phyloP scores from a whole-genome alignment of 805 yeast genomes.

The Wickerhamiella slavikovae region DNA sequence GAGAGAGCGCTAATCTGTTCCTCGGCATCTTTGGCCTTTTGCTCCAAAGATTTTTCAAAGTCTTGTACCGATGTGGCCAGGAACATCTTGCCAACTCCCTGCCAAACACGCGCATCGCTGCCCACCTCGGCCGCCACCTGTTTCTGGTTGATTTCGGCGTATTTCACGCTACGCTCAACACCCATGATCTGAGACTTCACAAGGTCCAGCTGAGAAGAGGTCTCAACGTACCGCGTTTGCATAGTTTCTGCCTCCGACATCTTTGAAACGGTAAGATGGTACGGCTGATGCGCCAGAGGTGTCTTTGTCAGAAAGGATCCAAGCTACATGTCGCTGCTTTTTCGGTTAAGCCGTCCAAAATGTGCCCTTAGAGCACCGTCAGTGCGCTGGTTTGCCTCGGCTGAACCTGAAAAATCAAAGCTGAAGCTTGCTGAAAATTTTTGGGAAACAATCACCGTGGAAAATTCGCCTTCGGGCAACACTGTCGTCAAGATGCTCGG shows the following conservation, averaged over 20 bases:
- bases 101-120: conserved; percentile 43
- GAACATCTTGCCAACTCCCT: conserved; percentile 61
- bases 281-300: no score
- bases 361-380: no score
- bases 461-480: conserved; percentile 17
- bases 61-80: conserved; percentile 21
- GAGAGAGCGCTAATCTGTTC: conserved; percentile 40
- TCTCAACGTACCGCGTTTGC: conserved; percentile 39
- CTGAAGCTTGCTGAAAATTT: conserved; percentile 26
- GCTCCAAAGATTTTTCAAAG: conserved; percentile 28
- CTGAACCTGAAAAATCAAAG: neutral
- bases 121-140: conserved; percentile 29
- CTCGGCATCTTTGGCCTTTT: conserved; percentile 31
- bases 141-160: conserved; percentile 34
- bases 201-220: conserved; percentile 37
- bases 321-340: no score
- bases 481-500: conserved; percentile 46
- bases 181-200: conserved; percentile 32
- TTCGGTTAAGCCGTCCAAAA: no score
- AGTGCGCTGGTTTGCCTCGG: neutral
- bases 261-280: neutral
- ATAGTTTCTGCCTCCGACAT: conserved; percentile 24
- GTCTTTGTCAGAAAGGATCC: no score
- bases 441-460: conserved; percentile 54
- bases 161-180: conserved; percentile 27